Percentiles rank a stretch among this genome's conserved stretches.
phyloP scores from a whole-genome alignment of 148 eudicot genomes.

The Amaranthus cruentus region DNA sequence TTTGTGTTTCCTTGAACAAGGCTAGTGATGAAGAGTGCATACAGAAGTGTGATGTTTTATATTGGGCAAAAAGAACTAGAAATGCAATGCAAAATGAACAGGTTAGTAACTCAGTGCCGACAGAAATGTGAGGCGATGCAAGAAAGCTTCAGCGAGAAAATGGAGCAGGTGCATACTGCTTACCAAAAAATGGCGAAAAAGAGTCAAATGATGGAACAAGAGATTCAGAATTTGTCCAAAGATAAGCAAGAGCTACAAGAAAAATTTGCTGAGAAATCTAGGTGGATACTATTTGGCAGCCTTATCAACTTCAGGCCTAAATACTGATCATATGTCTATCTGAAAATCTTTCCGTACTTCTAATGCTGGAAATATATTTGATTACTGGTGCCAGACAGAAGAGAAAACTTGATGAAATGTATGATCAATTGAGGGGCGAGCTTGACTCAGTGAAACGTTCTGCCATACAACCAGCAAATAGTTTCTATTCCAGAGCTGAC shows the following conservation, averaged over 20 bases:
- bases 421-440: slow-evolving; percentile 86
- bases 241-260: slow-evolving; percentile 93
- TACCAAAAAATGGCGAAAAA: slow-evolving; percentile 88
- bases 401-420: slow-evolving; percentile 97
- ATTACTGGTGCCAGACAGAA: slow-evolving; percentile 59
- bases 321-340: neutral
- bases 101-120: slow-evolving; percentile 63
- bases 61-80: slow-evolving; percentile 87
- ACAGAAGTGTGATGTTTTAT: slow-evolving; percentile 80
- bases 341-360: slow-evolving; percentile 3
- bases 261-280: slow-evolving; percentile 85
- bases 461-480: slow-evolving; percentile 79
- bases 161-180: slow-evolving; percentile 77
- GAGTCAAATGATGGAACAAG: slow-evolving; percentile 92
- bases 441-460: slow-evolving; percentile 68
- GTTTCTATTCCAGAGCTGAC: slow-evolving; percentile 62
- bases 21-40: slow-evolving; percentile 88
- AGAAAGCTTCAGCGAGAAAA: slow-evolving; percentile 70
- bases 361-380: neutral
- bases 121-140: slow-evolving; percentile 85
- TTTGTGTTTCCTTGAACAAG: slow-evolving; percentile 41
- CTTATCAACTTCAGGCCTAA: neutral
- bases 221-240: slow-evolving; percentile 65
- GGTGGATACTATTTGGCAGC: slow-evolving; percentile 32
- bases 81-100: slow-evolving; percentile 91